Evolutionary conservation across 2,329 filamentous ascomycete genomes (phyloP), one percentile per base, ranked within the genome.

Genomic region (Cytospora piceae): DNA sequence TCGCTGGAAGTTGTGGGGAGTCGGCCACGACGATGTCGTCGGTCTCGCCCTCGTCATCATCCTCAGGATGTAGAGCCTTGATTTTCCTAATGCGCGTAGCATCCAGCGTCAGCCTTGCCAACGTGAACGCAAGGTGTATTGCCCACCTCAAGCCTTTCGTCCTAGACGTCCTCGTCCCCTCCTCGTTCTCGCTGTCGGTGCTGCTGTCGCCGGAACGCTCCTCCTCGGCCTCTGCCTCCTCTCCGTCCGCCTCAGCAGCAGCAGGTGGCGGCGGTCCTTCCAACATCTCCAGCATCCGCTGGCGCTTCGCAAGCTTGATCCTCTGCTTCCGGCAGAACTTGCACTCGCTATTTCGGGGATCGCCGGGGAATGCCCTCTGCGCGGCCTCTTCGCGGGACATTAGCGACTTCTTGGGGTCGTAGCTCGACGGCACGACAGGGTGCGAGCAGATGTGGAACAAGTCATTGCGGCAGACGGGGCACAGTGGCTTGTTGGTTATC

Each of bases 291-390:
- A 87, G 83, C 67, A 86, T 83, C 73, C 85, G 83, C 67, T 88
- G 86, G 54, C 85, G 82, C 70, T 83, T 85, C 74, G 87, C 85
- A 64, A 87, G 87, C 78, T 92, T 94, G 74, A 89, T 86, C 70
- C 91, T 86, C 73, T 92, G 90, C 79, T 90, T 93, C 77, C 60
- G 66, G 65, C 67, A 68, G 55, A 59, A 68, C 15, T 27, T 20
- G 61, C 67, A 68, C 53, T 64, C 58, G 58, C 34, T 46, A 20
- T 60, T 24, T 9, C 58, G 61, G n/a, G 57, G 34, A 4, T 67
- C 65, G 17, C 58, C 61, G 24, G 62, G 61, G 34, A 67, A 68
- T 31, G 58, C 59, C 57, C 34, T 56, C 37, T 54, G 37, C 17
- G 67, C 65, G 27, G 65, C 59, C 27, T 68, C 66, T n/a, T 63